Conservation (phyloP, 306 rosid genomes). For the Crotalaria pallida region DNA sequence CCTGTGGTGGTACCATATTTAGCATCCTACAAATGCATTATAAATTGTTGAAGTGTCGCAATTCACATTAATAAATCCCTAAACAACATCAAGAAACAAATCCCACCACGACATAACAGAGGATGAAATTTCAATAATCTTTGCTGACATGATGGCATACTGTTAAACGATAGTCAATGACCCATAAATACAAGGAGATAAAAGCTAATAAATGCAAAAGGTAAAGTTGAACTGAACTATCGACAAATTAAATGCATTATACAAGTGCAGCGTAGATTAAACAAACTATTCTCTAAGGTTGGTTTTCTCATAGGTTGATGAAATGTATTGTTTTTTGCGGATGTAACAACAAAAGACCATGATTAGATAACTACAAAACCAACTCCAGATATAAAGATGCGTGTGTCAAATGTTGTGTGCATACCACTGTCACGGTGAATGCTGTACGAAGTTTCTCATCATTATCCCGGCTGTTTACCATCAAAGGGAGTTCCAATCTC, state of each 20-base stretch:
- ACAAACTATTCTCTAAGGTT: neutral
- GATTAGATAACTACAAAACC: conserved; percentile 27
- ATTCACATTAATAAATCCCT: neutral
- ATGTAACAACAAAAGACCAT: conserved; percentile 30
- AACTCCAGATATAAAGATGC: conserved; percentile 2
- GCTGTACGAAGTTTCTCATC: conserved; percentile 76
- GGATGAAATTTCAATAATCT: conserved; percentile 2
- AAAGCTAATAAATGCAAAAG: neutral
- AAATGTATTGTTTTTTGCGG: neutral
- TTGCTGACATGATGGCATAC: neutral
- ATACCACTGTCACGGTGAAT: conserved; percentile 85
- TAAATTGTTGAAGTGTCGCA: conserved; percentile 6
- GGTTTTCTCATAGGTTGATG: neutral
- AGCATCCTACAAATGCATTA: conserved; percentile 52
- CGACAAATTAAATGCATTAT: conserved; percentile 7
- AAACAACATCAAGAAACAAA: neutral
- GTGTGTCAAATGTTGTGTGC: conserved; percentile 28
- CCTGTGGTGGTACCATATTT: conserved; percentile 87
- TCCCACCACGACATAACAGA: neutral
- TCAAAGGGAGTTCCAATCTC: conserved; percentile 70
- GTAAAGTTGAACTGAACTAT: neutral
- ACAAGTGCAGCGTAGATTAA: conserved; percentile 1
- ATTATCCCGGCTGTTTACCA: conserved; percentile 69
- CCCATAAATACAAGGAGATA: neutral
- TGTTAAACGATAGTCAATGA: neutral